Conservation (phyloP, 2,329 filamentous ascomycete genomes). For the Thelonectria olida region DNA sequence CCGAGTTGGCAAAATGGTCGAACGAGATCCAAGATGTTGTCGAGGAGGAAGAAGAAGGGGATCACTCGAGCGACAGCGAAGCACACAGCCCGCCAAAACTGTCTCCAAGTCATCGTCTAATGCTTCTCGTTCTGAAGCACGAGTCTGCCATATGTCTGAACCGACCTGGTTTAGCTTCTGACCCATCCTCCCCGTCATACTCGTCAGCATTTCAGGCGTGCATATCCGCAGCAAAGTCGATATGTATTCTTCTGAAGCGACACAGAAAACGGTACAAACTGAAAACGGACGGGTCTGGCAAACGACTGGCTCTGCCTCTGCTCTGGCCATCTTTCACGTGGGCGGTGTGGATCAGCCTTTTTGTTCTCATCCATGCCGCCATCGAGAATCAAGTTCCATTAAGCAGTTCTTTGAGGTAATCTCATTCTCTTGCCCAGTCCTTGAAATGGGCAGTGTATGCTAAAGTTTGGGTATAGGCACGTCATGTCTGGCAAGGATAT, state of each 20-base stretch:
- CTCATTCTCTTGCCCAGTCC: too few relatives aligned
- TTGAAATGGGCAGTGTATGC: neutral
- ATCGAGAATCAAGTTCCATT: constrained; percentile 54
- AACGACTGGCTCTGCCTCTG: constrained; percentile 42
- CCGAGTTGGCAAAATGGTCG: constrained; percentile 60
- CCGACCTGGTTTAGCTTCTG: constrained; percentile 57
- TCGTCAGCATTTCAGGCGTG: constrained; percentile 60
- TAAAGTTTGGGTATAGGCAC: constrained; percentile 32
- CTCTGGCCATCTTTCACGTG: constrained; percentile 63
- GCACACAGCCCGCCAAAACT: constrained; percentile 25
- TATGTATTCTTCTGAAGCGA: constrained; percentile 52
- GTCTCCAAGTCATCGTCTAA: constrained; percentile 48
- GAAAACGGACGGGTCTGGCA: constrained; percentile 8
- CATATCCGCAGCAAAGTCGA: constrained; percentile 58
- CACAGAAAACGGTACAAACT: constrained; percentile 30
- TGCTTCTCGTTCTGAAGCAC: constrained; percentile 56
- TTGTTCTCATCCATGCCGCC: constrained; percentile 60
- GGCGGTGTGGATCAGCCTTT: constrained; percentile 62
- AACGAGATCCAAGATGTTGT: constrained; percentile 62
- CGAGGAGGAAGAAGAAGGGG: constrained; percentile 46
- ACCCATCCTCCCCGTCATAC: constrained; percentile 53
- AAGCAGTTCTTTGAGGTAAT: constrained; percentile 50
- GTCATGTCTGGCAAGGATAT: constrained; percentile 42
- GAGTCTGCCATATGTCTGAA: constrained; percentile 62
- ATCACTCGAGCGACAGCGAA: constrained; percentile 11